Evolutionary conservation across 257 asterid genomes (phyloP), one percentile per base, ranked within the genome.

Genomic region (Fraxinus americana): DNA sequence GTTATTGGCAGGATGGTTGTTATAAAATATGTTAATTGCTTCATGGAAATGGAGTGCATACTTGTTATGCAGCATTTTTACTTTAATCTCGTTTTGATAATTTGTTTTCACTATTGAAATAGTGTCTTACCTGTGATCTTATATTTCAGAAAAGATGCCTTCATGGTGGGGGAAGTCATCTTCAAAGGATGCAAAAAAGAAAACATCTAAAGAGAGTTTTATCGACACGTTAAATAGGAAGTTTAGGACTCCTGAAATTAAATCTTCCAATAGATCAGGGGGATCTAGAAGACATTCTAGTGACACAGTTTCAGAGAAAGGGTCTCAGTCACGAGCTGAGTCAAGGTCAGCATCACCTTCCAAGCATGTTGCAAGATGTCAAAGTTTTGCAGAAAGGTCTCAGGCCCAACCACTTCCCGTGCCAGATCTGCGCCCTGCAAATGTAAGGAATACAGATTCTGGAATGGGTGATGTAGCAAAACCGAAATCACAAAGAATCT

Each of bases 101-200:
- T 11, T 10, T 48, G 57, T 43, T 70, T 80, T 70, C n/a, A 50
- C 71, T 50, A 50, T 73, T 82, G 84, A 59, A 43, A 48, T 59
- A 63, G 70, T 45, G 43, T 71, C 32, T 50, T 43, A 73, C 34
- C 30, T 50, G 3, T 79, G 67, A 48, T 73, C 72, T 80, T 76
- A 75, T 75, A 82, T 84, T 67, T 80, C 89, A 89, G 92, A 78
- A 87, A 93, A 88, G 82, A 96, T 96, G 99, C 97, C 92, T 85
- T 76, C 97, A 85, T 96, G 97, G 97, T 93, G 95, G 97, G 92
- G 92, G 76, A 92, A 90, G 91, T 90, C 96, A 83, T 88, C 97
- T 13, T 92, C 97, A 29, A 96, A 96, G 85, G 97, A 93, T 71
- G 86, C 92, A 19, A 93, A 91, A 79, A 93, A 92, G 92, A 92